Percentiles rank a stretch among this genome's conserved stretches.
Evolutionary conservation across 2,329 filamentous ascomycete species (phyloP).

Genomic region (Colletotrichum sp.): DNA sequence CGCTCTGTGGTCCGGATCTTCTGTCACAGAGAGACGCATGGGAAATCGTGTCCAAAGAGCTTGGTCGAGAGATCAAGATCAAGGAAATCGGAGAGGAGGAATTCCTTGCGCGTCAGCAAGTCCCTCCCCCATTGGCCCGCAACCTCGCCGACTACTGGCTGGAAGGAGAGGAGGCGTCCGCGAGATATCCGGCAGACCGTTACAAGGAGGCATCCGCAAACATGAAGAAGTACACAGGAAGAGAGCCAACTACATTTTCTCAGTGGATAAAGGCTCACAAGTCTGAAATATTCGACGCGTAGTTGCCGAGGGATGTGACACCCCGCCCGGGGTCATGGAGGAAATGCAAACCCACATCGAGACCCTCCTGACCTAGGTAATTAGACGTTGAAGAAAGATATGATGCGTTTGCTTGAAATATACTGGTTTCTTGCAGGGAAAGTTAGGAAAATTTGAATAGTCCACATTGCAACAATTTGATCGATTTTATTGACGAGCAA

Average conservation of each 20-base stretch:
- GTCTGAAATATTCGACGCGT: neutral
- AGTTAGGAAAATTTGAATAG: neutral
- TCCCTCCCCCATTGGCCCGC: neutral
- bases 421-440: neutral
- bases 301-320: neutral
- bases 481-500: neutral
- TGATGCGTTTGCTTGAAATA: neutral
- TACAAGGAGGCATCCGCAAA: neutral
- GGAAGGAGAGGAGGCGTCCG: neutral
- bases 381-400: neutral
- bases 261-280: neutral
- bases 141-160: neutral
- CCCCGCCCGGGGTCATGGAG: neutral
- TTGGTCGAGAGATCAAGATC: constrained; percentile 32
- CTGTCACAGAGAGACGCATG: constrained; percentile 33
- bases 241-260: neutral
- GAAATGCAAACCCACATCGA: neutral
- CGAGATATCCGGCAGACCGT: neutral
- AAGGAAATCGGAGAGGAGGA: neutral
- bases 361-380: neutral
- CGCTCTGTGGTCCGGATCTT: constrained; percentile 40
- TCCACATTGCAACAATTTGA: neutral
- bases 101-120: neutral
- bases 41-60: constrained; percentile 29
- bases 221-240: neutral